These are phyloP conservation scores for Patellaria atrata DNA, from an alignment of 495 filamentous ascomycete genomes.

Conservation along the genomic window DNA sequence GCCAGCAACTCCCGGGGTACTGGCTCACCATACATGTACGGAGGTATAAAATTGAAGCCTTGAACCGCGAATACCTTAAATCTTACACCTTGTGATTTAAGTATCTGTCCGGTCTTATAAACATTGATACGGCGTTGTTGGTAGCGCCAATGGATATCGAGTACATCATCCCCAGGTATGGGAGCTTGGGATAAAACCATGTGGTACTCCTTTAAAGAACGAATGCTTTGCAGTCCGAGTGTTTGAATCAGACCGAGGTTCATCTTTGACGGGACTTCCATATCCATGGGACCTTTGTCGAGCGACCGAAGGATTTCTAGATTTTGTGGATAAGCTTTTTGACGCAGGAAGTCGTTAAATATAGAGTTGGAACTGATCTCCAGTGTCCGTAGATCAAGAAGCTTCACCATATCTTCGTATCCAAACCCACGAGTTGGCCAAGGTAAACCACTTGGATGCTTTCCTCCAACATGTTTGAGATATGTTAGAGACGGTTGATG, in stretches of 20 bases:
- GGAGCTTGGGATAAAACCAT: no score
- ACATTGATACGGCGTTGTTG: slow-evolving; percentile 2
- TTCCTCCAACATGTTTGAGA: slow-evolving; percentile 8
- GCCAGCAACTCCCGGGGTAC: slow-evolving; percentile 7
- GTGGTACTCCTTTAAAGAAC: neutral
- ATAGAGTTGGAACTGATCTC: slow-evolving; percentile 9
- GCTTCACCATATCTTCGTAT: neutral
- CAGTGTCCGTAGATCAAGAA: slow-evolving; percentile 3
- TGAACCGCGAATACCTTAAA: slow-evolving; percentile 9
- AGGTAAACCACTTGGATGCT: neutral
- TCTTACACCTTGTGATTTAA: slow-evolving; percentile 3
- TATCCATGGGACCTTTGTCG: no score
- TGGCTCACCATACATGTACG: slow-evolving; percentile 16
- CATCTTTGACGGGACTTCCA: no score
- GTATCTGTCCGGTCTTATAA: slow-evolving; percentile 5
- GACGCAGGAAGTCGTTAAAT: slow-evolving; percentile 1
- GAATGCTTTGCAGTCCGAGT: neutral
- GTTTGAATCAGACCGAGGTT: slow-evolving; percentile 1
- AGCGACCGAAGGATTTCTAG: slow-evolving; percentile 6
- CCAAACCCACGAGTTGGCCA: neutral
- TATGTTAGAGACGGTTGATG: slow-evolving; percentile 13
- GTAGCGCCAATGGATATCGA: neutral
- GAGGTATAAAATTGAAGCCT: slow-evolving; percentile 9
- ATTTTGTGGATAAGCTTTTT: slow-evolving; percentile 2
- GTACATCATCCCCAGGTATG: no score